Conservation (phyloP, 352 stramenopile genomes). For the Hyphochytrium catenoides region DNA sequence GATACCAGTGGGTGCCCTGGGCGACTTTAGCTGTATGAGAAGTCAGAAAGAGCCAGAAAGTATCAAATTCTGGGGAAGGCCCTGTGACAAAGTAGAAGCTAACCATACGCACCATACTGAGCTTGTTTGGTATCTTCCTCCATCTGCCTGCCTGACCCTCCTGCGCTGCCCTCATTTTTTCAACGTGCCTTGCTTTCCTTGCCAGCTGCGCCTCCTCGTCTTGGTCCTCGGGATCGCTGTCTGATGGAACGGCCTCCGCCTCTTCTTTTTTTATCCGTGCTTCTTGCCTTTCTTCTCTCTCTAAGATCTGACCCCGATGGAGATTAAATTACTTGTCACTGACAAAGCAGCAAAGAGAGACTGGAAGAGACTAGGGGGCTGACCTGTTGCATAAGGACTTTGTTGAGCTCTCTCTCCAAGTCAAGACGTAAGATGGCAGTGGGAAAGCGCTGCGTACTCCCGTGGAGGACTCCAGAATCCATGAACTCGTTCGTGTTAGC, state of each 20-base stretch:
- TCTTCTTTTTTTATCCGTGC: not conserved
- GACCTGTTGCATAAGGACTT: slow-evolving; percentile 60
- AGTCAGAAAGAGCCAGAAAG: no score
- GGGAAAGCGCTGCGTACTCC: slow-evolving; percentile 61
- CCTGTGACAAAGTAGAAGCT: no score
- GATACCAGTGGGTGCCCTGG: no score
- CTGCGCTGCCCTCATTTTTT: no score
- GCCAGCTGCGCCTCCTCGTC: not conserved
- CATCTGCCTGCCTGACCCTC: no score
- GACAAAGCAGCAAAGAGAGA: no score
- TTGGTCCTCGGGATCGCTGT: not conserved
- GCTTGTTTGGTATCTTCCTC: no score
- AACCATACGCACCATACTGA: no score
- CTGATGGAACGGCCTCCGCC: slow-evolving; percentile 1
- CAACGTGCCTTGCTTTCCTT: slow-evolving; percentile 23
- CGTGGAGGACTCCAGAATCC: slow-evolving; percentile 65
- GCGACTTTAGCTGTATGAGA: no score
- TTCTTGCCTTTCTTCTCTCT: not conserved
- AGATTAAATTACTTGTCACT: slow-evolving; percentile 29
- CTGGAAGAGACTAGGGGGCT: no score
- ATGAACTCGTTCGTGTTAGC: slow-evolving; percentile 64
- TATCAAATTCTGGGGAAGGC: no score
- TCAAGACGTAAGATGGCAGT: slow-evolving; percentile 62
- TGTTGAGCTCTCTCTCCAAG: slow-evolving; percentile 71
- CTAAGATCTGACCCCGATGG: slow-evolving; percentile 7